phyloP scores from a whole-genome alignment of 2,329 filamentous ascomycete genomes.

The Colletotrichum echinochloae region DNA sequence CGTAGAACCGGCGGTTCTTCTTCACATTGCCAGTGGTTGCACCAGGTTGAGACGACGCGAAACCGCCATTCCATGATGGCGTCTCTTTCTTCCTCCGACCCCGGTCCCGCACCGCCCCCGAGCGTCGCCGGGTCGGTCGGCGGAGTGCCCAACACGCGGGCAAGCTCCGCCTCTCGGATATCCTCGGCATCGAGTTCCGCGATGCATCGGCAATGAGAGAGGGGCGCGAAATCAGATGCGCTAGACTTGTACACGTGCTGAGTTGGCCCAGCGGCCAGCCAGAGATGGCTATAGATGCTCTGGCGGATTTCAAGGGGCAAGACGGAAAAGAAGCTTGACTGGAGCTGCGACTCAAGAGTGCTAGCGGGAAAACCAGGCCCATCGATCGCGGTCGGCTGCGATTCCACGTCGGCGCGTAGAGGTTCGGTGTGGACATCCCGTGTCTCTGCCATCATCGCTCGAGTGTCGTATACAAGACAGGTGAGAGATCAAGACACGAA shows the following conservation, averaged over 20 bases:
- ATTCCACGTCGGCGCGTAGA: neutral
- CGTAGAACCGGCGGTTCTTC: slow-evolving; percentile 31
- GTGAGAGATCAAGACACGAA: neutral
- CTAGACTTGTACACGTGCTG: slow-evolving; percentile 36
- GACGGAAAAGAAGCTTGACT: slow-evolving; percentile 31
- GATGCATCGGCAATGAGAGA: slow-evolving; percentile 31
- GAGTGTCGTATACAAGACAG: too few species aligned
- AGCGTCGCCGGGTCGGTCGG: slow-evolving; percentile 4
- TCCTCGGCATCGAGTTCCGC: slow-evolving; percentile 33
- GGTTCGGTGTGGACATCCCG: neutral
- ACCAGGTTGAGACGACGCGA: slow-evolving; percentile 23
- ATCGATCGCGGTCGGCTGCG: neutral
- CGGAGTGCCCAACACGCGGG: slow-evolving; percentile 14
- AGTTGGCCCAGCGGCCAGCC: slow-evolving; percentile 20
- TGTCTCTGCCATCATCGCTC: neutral
- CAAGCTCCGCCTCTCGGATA: slow-evolving; percentile 24
- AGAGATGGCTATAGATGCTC: slow-evolving; percentile 29
- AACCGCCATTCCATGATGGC: slow-evolving; percentile 28
- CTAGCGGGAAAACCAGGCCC: neutral
- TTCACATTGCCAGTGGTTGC: slow-evolving; percentile 33
- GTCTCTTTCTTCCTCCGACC: slow-evolving; percentile 7
- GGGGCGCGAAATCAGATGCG: slow-evolving; percentile 14
- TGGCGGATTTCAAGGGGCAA: slow-evolving; percentile 34
- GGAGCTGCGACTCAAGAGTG: neutral
- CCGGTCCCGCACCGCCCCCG: neutral